Conservation (phyloP, 129 eudicot species). For the Daucus carota region DH1_v3.0 NC_030381.2:37737001-37737500, state of each 20-base stretch:
- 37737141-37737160: slow-evolving; percentile 69
- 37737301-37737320: neutral
- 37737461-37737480: neutral
- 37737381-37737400: neutral
- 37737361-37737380: neutral
- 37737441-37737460: neutral
- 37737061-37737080: slow-evolving; percentile 66
- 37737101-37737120: slow-evolving; percentile 66
- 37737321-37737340: neutral
- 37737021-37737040: neutral
- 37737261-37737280: neutral
- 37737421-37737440: neutral
- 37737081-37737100: slow-evolving; percentile 69
- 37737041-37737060: neutral
- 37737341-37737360: neutral
- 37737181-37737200: neutral
- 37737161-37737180: slow-evolving; percentile 51
- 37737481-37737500: neutral
- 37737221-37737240: neutral
- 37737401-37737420: neutral
- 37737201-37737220: neutral
- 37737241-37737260: neutral
- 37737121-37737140: slow-evolving; percentile 75
- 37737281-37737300: neutral
- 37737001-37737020: neutral